These are phyloP conservation scores for Steccherinum ochraceum DNA, from an alignment of 768 basidiomycete species.

Conservation along the genomic window DNA sequence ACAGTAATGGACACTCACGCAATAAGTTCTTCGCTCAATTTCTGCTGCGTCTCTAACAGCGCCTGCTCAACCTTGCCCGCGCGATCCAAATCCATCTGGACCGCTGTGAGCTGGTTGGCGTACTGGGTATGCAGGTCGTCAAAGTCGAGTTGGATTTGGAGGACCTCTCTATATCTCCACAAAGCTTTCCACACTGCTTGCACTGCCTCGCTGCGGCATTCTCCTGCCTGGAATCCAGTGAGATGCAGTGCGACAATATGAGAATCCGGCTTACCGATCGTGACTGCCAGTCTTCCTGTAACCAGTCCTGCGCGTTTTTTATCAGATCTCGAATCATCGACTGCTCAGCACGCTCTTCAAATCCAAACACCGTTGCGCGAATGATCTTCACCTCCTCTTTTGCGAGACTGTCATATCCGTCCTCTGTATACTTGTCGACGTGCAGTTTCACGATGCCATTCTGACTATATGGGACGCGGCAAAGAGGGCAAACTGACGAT, in stretches of 20 bases:
- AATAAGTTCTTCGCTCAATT: too few species aligned
- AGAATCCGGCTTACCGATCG: too few species aligned
- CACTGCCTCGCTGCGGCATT: neutral
- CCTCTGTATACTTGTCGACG: constrained; percentile 34
- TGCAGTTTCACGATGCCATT: constrained; percentile 62
- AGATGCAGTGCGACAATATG: neutral
- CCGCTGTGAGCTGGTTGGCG: too few species aligned
- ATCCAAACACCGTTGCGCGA: neutral
- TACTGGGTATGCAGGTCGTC: too few species aligned
- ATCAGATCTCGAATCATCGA: neutral
- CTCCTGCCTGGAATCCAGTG: neutral
- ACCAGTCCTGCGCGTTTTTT: neutral
- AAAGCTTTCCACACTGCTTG: neutral
- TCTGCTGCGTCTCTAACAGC: too few species aligned
- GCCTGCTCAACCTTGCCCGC: too few species aligned
- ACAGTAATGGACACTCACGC: too few species aligned
- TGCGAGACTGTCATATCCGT: neutral
- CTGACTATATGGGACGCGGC: constrained; percentile 53
- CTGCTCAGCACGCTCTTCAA: neutral
- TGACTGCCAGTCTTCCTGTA: too few species aligned
- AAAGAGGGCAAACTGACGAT: constrained; percentile 56
- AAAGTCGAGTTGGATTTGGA: too few species aligned
- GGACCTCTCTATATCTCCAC: neutral
- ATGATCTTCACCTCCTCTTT: neutral
- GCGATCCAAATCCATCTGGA: too few species aligned